Evolutionary conservation across 2,329 filamentous ascomycete genomes (phyloP).

Genomic region (Epichloe amarillans): DNA sequence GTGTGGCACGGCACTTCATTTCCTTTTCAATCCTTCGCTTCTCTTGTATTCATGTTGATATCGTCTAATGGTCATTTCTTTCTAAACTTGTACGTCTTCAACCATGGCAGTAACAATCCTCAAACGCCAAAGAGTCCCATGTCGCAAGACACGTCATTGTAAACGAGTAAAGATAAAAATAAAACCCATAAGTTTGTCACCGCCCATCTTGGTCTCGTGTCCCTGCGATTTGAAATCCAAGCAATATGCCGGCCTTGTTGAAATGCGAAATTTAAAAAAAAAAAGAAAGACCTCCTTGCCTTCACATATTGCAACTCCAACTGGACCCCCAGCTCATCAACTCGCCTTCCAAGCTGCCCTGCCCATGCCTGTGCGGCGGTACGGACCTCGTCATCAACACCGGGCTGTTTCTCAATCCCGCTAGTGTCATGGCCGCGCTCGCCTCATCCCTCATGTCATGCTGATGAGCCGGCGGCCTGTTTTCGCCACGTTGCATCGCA

Average conservation of each 20-base stretch:
- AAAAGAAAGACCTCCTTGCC: too few species aligned
- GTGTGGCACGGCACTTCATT: too few species aligned
- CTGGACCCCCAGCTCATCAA: slow-evolving; percentile 11
- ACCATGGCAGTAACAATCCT: neutral
- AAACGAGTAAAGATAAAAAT: neutral
- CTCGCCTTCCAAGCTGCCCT: slow-evolving; percentile 3
- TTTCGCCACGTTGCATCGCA: slow-evolving; percentile 1
- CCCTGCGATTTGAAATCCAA: too few species aligned
- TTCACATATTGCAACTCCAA: slow-evolving; percentile 9
- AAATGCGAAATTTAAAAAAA: too few species aligned
- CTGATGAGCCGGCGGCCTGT: neutral
- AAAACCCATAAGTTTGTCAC: too few species aligned
- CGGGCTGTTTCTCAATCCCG: slow-evolving; percentile 11
- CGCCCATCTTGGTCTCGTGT: too few species aligned
- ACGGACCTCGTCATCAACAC: slow-evolving; percentile 1
- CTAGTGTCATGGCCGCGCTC: slow-evolving; percentile 11
- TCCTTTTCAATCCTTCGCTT: too few species aligned
- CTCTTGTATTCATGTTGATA: neutral
- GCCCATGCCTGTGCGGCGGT: neutral
- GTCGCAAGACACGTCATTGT: neutral
- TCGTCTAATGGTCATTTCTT: neutral
- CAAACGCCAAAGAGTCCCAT: neutral
- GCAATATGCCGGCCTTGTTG: too few species aligned
- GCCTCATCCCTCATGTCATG: slow-evolving; percentile 4
- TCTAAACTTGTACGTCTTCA: neutral